Evolutionary conservation across 768 basidiomycete species (phyloP), one percentile per base, ranked within the genome.

Genomic region (Goffeauzyma gilvescens): DNA sequence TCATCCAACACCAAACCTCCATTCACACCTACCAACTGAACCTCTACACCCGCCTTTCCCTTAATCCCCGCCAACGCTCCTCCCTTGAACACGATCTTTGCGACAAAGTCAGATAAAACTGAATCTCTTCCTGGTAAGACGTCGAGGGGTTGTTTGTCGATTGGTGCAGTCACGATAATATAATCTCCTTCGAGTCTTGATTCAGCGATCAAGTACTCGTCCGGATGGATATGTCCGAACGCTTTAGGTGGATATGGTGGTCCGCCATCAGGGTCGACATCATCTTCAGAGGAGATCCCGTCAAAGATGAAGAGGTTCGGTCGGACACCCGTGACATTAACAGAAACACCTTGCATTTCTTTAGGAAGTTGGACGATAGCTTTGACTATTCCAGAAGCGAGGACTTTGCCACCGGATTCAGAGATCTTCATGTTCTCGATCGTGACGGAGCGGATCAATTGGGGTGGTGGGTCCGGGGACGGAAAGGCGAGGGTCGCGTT

Each of bases 221-320:
- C 75, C 72, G 42, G 69, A 76, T 84, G 55, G 24, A 78, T 70
- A 21, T 49, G 44, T 33, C 48, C 51, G 32, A 54, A 51, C 14
- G 50, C 49, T 43, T 22, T 32, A 63, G 67, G 62, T 25, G 68
- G 59, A 32, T 52, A 54, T n/a, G 52, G 41, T 30, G 81, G 28
- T 66, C 72, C 51, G 74, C 81, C 58, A 57, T 83, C 32, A 65
- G 71, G 26, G 73, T 83, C 73, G 59, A 68, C 37, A 81, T 84
- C 49, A 55, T 83, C 32, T 65, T 71, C 25, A 5, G 42, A 39
- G 9, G 55, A 50, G 17, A 51, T 49, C 13, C 62, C 62, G 31
- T 63, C 58, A 41, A 49, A 59, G 9, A 63, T 51, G 26, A 59
- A 41, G 5, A 63, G 52, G 40, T 63, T 59, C 10, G 62, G 62